Conservation (phyloP, 2,329 filamentous ascomycete species). For the Aspergillus terreus region DNA sequence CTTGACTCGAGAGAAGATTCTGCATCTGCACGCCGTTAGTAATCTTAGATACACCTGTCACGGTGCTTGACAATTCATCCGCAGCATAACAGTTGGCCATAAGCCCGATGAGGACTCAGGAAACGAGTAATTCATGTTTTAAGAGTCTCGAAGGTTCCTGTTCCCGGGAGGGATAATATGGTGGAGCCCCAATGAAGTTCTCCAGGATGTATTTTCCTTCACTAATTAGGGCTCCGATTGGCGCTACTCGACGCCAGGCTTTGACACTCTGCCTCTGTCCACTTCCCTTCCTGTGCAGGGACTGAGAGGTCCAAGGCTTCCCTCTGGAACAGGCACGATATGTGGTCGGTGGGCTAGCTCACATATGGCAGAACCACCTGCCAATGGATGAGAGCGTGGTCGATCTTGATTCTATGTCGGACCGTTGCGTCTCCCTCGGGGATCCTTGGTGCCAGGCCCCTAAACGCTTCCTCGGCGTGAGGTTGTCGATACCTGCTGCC, state of each 20-base stretch:
- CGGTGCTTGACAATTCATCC: too few relatives aligned
- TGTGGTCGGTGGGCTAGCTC: background rate
- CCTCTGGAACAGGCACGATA: background rate
- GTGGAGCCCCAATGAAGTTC: constrained; percentile 21
- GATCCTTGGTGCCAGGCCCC: too few relatives aligned
- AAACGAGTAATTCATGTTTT: background rate
- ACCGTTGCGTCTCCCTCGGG: too few relatives aligned
- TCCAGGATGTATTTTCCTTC: constrained; percentile 21
- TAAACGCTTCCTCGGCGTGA: too few relatives aligned
- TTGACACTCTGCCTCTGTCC: constrained; percentile 8
- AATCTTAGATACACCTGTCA: too few relatives aligned
- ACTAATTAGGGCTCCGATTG: constrained; percentile 15
- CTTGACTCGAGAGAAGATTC: too few relatives aligned
- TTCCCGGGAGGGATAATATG: background rate
- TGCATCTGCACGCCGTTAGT: too few relatives aligned
- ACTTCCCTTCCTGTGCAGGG: background rate
- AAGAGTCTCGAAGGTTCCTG: background rate
- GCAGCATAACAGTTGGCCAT: background rate
- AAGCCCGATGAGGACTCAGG: background rate
- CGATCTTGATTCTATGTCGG: too few relatives aligned
- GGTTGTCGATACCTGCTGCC: too few relatives aligned
- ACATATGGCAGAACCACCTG: background rate
- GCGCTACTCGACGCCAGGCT: constrained; percentile 10
- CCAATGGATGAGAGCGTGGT: too few relatives aligned
- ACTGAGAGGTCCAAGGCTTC: background rate